phyloP scores from a whole-genome alignment of 768 basidiomycete genomes.

The Leccinum broughii region DNA sequence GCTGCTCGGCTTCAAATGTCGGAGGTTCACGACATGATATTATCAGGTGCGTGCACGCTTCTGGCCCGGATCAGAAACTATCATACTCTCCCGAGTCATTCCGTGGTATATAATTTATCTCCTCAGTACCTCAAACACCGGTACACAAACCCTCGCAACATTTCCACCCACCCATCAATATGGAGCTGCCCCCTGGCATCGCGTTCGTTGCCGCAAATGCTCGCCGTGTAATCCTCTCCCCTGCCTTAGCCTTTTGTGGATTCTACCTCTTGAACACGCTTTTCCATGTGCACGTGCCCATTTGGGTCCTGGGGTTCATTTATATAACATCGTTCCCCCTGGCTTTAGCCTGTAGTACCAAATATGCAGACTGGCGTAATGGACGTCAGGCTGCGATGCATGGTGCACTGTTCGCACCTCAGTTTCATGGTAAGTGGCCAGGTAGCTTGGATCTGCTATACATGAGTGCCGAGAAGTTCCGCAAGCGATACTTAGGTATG shows the following conservation, averaged over 20 bases:
- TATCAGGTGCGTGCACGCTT: not conserved
- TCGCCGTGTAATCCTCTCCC: conserved; percentile 22
- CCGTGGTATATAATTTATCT: conserved; percentile 8
- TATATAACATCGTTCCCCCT: conserved; percentile 28
- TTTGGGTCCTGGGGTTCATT: conserved; percentile 19
- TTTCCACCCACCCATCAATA: conserved; percentile 3
- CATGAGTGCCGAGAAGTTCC: conserved; percentile 22
- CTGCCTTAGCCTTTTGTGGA: conserved; percentile 17
- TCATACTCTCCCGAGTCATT: not conserved
- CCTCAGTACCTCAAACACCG: not conserved
- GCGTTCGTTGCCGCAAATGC: conserved; percentile 28
- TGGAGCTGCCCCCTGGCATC: conserved; percentile 38
- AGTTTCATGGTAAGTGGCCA: conserved; percentile 35
- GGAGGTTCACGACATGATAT: too few species aligned
- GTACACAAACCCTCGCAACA: not conserved
- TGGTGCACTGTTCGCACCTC: conserved; percentile 37
- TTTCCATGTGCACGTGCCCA: conserved; percentile 8
- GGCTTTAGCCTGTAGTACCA: conserved; percentile 15
- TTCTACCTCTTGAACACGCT: conserved; percentile 11
- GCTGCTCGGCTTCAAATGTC: not conserved
- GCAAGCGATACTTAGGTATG: conserved; percentile 33
- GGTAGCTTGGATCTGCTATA: conserved; percentile 38
- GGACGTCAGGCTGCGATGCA: conserved; percentile 14
- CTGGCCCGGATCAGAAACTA: not conserved
- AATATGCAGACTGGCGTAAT: conserved; percentile 15